Base-by-base conservation (phyloP, 2,329 filamentous ascomycete species). In the Botrytis tulipae region DNA sequence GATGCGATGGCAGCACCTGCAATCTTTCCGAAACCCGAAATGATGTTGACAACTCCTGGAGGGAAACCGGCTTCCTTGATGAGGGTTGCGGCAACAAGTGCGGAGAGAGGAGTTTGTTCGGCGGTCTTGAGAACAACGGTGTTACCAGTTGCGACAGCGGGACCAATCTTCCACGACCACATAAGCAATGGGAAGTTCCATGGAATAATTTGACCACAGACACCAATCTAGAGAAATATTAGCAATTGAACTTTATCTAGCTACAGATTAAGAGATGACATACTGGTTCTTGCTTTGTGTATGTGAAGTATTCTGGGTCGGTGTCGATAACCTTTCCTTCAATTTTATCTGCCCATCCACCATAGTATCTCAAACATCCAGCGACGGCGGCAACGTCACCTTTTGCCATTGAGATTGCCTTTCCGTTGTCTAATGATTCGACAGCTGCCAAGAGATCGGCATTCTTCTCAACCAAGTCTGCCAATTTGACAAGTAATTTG, bases 391-490 rank as follows among this genome's bases (percentile, higher is more conserved):
- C 85, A 60, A 97, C 87, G 81, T 97, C 94, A 54, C 90, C 92
- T 81, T 90, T 92, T 76, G 93, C 91, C 88, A 93, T 89, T 80
- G 81, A 86, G 82, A 94, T 88, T 76, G 92, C 90, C 88, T 96
- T 96, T 83, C 92, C 95, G 81, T 97, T 94, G 86, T 97, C 94
- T 73, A 97, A 87, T 59, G 93, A 91, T 87, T 97, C 95, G 74
- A 97, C 90, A 32, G 93, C 88, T 72, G 93, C 92, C 76, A 98
- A 87, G 65, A 91, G 85, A 57, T 96, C 92, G 51, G 85, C 76
- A 84, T 97, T 92, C 86, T 93, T 88, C 86, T 97, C 93, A 77
- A 91, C 87, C 63, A 97, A 86, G 59, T 95, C 90, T 81, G 94
- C 93, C 66, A 97, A 91, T 83, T 93, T 95, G 78, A 86, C 83